These are phyloP conservation scores for Aspergillus nomiae DNA, from an alignment of 2,329 filamentous ascomycete species.

Conservation along the genomic window DNA sequence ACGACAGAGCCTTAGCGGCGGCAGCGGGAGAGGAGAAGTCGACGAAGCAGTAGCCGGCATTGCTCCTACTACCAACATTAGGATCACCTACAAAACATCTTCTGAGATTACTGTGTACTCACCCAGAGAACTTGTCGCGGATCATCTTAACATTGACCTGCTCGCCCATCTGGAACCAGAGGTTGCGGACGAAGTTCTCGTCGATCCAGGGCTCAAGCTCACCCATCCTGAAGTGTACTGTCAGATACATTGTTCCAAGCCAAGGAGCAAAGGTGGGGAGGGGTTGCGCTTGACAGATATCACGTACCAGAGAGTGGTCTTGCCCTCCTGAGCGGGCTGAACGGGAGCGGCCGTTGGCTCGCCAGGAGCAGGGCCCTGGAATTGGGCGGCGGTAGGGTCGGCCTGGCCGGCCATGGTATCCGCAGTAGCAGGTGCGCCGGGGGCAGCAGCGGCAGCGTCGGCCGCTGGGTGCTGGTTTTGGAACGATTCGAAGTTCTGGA, in stretches of 20 bases:
- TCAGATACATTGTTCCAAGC: slow-evolving; percentile 4
- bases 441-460: slow-evolving; percentile 52
- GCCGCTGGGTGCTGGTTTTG: slow-evolving; percentile 62
- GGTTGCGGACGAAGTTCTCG: slow-evolving; percentile 94
- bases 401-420: slow-evolving; percentile 60
- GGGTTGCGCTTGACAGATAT: slow-evolving; percentile 13
- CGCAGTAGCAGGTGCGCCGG: slow-evolving; percentile 50
- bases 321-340: slow-evolving; percentile 56
- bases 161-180: slow-evolving; percentile 92
- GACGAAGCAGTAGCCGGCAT: slow-evolving; percentile 98
- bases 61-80: slow-evolving; percentile 63
- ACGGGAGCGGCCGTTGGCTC: slow-evolving; percentile 43
- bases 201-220: slow-evolving; percentile 99
- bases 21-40: slow-evolving; percentile 83
- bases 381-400: slow-evolving; percentile 55
- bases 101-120: slow-evolving; percentile 39
- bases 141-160: slow-evolving; percentile 99
- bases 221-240: slow-evolving; percentile 75
- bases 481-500: slow-evolving; percentile 66
- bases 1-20: slow-evolving; percentile 83
- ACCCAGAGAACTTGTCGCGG: slow-evolving; percentile 98
- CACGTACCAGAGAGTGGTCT: slow-evolving; percentile 59
- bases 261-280: no score
- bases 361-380: slow-evolving; percentile 51
- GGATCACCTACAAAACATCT: slow-evolving; percentile 26